Conservation (phyloP, 441 rosid species). For the Rhodomyrtus psidioides region DNA sequence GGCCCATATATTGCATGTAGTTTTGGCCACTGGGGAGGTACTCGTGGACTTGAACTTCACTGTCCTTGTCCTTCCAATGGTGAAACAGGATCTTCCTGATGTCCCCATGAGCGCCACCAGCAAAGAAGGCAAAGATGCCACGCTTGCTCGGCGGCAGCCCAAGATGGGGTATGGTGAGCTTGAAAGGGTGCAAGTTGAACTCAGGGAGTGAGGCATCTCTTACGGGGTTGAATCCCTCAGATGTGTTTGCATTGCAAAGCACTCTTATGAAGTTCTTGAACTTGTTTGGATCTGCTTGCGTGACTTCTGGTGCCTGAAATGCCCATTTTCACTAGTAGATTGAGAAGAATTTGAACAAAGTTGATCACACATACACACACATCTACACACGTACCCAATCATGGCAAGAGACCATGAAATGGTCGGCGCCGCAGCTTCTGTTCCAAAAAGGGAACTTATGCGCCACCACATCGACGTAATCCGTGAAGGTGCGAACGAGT, state of each 20-base stretch:
- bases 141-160: constrained; percentile 13
- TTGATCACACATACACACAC: not conserved
- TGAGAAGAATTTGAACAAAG: not conserved
- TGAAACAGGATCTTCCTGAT: constrained; percentile 35
- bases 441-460: constrained; percentile 48
- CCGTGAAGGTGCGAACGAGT: constrained; percentile 25
- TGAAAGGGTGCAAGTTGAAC: constrained; percentile 36
- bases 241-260: constrained; percentile 56
- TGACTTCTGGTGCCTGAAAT: constrained; percentile 23
- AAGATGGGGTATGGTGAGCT: constrained; percentile 21
- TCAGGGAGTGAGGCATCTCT: constrained; percentile 59
- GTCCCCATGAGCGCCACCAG: constrained; percentile 46
- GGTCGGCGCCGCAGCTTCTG: constrained; percentile 45
- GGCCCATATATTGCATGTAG: constrained; percentile 25
- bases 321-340: not conserved
- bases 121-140: constrained; percentile 47
- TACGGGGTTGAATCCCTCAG: constrained; percentile 48
- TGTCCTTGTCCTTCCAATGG: constrained; percentile 50
- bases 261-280: constrained; percentile 50
- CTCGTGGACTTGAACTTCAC: constrained; percentile 43
- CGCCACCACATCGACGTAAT: constrained; percentile 33
- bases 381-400: constrained; percentile 34
- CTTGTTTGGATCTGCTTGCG: constrained; percentile 18
- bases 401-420: constrained; percentile 64
- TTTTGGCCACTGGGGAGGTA: constrained; percentile 23